Conservation (phyloP, 2,329 filamentous ascomycete genomes). For the Orbilia oligospora region DNA sequence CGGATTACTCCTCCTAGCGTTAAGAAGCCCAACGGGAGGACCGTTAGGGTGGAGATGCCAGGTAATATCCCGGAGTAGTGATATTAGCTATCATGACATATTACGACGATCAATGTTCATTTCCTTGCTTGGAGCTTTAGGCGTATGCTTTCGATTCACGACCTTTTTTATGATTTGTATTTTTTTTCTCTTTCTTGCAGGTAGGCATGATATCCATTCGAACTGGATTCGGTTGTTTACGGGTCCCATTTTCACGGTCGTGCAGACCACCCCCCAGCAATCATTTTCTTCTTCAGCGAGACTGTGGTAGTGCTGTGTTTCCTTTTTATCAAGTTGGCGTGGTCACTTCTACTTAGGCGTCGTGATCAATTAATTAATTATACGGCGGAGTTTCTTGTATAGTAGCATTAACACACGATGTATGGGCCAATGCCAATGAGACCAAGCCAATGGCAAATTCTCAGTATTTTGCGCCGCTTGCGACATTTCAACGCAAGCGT, state of each 20-base stretch:
- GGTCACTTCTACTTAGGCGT: neutral
- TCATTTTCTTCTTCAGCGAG: neutral
- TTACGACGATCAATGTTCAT: neutral
- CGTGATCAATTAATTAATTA: neutral
- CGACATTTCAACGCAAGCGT: neutral
- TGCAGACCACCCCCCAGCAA: neutral
- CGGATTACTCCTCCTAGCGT: constrained; percentile 55
- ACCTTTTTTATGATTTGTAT: constrained; percentile 5
- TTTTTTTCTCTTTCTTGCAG: neutral
- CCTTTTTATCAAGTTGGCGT: neutral
- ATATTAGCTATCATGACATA: neutral
- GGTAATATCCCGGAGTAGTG: constrained; percentile 25
- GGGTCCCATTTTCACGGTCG: neutral
- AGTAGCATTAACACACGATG: constrained; percentile 5
- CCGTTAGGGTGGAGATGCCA: constrained; percentile 23
- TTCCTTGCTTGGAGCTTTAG: constrained; percentile 6
- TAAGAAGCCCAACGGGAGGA: constrained; percentile 37
- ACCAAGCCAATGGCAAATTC: no score
- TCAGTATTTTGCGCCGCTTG: neutral
- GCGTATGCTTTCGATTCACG: constrained; percentile 20
- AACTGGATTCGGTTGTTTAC: neutral
- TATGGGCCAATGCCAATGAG: constrained; percentile 17
- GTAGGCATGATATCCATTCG: constrained; percentile 15
- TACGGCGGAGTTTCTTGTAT: constrained; percentile 12
- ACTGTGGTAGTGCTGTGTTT: neutral